Percentiles rank a stretch among this genome's conserved stretches.
Evolutionary conservation across 768 basidiomycete species (phyloP).

Genomic region (Russula earlei): DNA sequence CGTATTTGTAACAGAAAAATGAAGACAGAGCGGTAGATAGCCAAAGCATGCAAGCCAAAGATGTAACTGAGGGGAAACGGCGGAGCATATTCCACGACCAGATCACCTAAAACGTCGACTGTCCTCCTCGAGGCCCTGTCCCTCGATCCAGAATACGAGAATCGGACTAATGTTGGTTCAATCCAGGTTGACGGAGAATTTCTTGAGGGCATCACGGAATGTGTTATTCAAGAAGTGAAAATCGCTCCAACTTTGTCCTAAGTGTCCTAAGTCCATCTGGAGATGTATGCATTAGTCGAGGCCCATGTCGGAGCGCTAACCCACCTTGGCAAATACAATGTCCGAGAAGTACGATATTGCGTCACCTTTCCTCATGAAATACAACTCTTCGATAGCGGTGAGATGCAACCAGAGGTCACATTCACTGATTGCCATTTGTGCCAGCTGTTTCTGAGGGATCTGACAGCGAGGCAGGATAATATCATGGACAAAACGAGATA

Average conservation of each 20-base stretch:
- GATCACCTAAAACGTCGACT: slow-evolving; percentile 54
- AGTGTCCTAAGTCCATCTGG: slow-evolving; percentile 66
- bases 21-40: slow-evolving; percentile 58
- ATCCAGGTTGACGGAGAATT: slow-evolving; percentile 47
- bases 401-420: slow-evolving; percentile 60
- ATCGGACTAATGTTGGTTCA: slow-evolving; percentile 57
- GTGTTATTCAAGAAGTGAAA: slow-evolving; percentile 79
- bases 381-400: slow-evolving; percentile 54
- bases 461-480: slow-evolving; percentile 49
- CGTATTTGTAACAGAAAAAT: slow-evolving; percentile 64
- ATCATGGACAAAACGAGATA: slow-evolving; percentile 57
- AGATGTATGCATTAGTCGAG: background rate
- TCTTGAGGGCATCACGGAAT: slow-evolving; percentile 56
- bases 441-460: slow-evolving; percentile 41
- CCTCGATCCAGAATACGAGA: slow-evolving; percentile 52
- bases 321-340: slow-evolving; percentile 63
- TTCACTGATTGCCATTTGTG: slow-evolving; percentile 52
- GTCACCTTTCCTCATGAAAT: slow-evolving; percentile 71
- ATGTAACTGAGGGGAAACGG: slow-evolving; percentile 78
- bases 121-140: slow-evolving; percentile 41
- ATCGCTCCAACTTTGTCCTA: slow-evolving; percentile 60
- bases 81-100: slow-evolving; percentile 68
- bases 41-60: slow-evolving; percentile 47
- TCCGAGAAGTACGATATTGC: slow-evolving; percentile 66
- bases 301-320: slow-evolving; percentile 4